Evolutionary conservation across 2,329 filamentous ascomycete species (phyloP), one percentile per base, ranked within the genome.

Genomic region (Fusarium dimerum): DNA sequence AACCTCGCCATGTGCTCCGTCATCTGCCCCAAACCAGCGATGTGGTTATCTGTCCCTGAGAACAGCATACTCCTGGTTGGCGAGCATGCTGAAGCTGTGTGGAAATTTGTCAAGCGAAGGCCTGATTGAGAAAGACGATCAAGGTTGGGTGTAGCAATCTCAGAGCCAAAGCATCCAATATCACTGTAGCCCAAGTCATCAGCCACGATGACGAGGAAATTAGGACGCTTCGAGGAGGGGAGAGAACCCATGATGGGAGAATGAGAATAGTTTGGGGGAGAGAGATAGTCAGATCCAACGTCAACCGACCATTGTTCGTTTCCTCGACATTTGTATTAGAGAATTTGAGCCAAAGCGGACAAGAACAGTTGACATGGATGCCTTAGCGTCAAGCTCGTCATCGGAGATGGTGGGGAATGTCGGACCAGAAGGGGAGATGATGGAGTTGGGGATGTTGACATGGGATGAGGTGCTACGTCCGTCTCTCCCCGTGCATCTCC

Each of bases 31-130:
- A 84, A 68, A 1, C 81, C 75, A 5, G 76, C 76, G 46, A 79
- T 78, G 52, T 80, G 80, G 57, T 83, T 76, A 54, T 84, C 80
- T 1, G 81, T 84, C 8, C 82, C 82, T 0, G 80, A 82, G 72
- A 84, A 78, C 52, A 85, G 75, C 82, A 85, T 84, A 41, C 78
- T 75, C 40, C 81, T 68, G 5, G 78, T 81, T 5, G 82, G 82
- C 48, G 80, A 83, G 65, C 81, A 85, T 51, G 81, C 80, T 16
- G 81, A 78, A 1, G 81, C 82, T 1, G 80, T 78, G 56, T 85
- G 81, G 63, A 83, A 84, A 51, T 82, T 78, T 0, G 80, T 84
- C 54, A 84, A 78, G 2, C 79, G 75, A 12, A 84, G 61, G 10
- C 81, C 76, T 39, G 74, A 65, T 40, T 72, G 62, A 1, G 78